A percentile compares a stretch with the other conserved stretches of the same genome.
Evolutionary conservation across 2,329 filamentous ascomycete species (phyloP).

Genomic region (Fusarium illudens): DNA sequence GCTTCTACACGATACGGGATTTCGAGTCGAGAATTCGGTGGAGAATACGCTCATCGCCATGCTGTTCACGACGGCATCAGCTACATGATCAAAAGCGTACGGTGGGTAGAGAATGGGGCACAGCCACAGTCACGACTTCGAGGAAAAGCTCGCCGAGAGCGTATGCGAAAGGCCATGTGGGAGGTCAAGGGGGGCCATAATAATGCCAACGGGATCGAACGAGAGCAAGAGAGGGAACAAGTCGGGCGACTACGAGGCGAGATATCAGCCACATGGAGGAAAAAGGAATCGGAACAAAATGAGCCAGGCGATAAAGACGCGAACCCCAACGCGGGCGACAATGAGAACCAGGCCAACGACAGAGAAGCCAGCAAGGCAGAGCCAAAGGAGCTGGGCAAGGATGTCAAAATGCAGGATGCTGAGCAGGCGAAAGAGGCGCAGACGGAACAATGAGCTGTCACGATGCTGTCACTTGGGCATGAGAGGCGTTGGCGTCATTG

Average conservation of each 20-base stretch:
- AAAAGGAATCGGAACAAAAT: slow-evolving; percentile 40
- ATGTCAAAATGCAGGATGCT: slow-evolving; percentile 47
- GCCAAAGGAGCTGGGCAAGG: slow-evolving; percentile 32
- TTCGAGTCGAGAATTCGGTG: slow-evolving; percentile 80
- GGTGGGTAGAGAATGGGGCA: slow-evolving; percentile 84
- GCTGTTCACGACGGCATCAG: slow-evolving; percentile 83
- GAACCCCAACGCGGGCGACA: slow-evolving; percentile 52
- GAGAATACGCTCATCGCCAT: slow-evolving; percentile 54
- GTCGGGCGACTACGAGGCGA: slow-evolving; percentile 41
- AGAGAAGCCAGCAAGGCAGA: slow-evolving; percentile 10
- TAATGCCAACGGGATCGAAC: slow-evolving; percentile 43
- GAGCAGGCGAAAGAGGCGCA: slow-evolving; percentile 24
- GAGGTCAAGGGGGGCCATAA: slow-evolving; percentile 55
- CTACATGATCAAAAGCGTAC: slow-evolving; percentile 81
- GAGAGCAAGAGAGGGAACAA: slow-evolving; percentile 39
- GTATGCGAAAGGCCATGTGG: slow-evolving; percentile 64
- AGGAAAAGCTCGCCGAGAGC: slow-evolving; percentile 63
- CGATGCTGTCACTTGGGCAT: slow-evolving; percentile 21
- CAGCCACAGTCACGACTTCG: slow-evolving; percentile 64
- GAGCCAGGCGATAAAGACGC: slow-evolving; percentile 42
- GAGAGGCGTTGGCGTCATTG: slow-evolving; percentile 38
- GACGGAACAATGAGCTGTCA: slow-evolving; percentile 25
- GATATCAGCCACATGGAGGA: slow-evolving; percentile 48
- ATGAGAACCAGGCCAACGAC: slow-evolving; percentile 54
- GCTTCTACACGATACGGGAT: slow-evolving; percentile 82